Conservation (phyloP, 2,329 filamentous ascomycete genomes). For the Aureobasidium subglaciale region DNA sequence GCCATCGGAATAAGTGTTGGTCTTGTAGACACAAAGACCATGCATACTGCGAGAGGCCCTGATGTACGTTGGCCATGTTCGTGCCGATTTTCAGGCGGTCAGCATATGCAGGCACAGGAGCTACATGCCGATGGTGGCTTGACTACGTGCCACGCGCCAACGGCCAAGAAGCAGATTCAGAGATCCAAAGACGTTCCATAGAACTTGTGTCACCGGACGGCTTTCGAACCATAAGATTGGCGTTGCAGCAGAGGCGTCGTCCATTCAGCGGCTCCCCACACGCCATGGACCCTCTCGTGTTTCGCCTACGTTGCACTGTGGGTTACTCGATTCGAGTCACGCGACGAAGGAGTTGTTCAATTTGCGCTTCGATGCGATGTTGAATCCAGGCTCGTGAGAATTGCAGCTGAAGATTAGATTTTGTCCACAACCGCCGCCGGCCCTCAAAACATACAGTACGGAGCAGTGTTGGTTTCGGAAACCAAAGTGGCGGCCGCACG, state of each 20-base stretch:
- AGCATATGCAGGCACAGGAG: conserved; percentile 10
- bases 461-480: conserved; percentile 2
- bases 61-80: neutral
- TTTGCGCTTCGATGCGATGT: neutral
- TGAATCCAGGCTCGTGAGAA: neutral
- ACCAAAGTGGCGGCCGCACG: conserved; percentile 6
- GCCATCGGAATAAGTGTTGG: neutral
- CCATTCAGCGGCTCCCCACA: conserved; percentile 7
- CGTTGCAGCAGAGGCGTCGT: neutral
- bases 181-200: conserved; percentile 3
- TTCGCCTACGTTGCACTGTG: neutral
- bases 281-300: neutral
- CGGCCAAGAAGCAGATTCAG: conserved; percentile 1
- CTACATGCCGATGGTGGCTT: conserved; percentile 11
- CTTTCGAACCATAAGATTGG: neutral
- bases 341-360: neutral
- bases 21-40: neutral
- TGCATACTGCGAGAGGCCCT: neutral
- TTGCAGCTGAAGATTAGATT: neutral
- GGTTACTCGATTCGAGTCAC: neutral
- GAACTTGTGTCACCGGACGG: conserved; percentile 5
- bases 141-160: conserved; percentile 3
- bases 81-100: neutral
- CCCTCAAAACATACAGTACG: neutral
- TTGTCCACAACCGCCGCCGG: neutral